Evolutionary conservation across 2,329 filamentous ascomycete species (phyloP).

Genomic region (Plectosphaerella plurivora): DNA sequence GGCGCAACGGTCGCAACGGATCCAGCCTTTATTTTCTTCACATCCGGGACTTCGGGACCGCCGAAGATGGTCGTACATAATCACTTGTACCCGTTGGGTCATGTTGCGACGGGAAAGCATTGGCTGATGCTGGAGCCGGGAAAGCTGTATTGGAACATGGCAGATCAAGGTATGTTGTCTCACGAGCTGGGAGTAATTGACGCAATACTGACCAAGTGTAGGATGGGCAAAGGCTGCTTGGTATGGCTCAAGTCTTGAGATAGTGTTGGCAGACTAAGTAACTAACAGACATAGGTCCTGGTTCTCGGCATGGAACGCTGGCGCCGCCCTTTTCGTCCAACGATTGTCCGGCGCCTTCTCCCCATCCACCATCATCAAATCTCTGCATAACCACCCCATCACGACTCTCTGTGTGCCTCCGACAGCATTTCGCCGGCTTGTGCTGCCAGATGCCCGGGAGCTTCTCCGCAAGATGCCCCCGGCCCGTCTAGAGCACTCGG

Average conservation of each 20-base stretch:
- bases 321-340: not conserved
- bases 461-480: not conserved
- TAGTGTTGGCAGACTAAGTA: not conserved
- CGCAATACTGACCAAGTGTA: too few species aligned
- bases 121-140: not conserved
- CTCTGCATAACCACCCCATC: not conserved
- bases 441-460: not conserved
- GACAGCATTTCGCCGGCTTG: not conserved
- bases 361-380: not conserved
- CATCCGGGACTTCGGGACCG: not conserved
- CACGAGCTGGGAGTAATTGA: too few species aligned
- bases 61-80: slow-evolving; percentile 1
- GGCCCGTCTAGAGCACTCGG: not conserved
- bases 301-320: not conserved
- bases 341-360: not conserved
- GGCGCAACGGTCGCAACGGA: not conserved
- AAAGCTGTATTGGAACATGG: slow-evolving; percentile 1
- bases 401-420: slow-evolving; percentile 1
- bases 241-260: not conserved
- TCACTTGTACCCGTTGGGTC: not conserved
- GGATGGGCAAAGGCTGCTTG: slow-evolving; percentile 1
- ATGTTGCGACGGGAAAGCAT: not conserved
- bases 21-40: not conserved
- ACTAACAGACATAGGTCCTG: not conserved
- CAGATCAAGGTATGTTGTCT: not conserved